Conservation (phyloP, 2,329 filamentous ascomycete genomes). For the Alternaria alternata region DNA sequence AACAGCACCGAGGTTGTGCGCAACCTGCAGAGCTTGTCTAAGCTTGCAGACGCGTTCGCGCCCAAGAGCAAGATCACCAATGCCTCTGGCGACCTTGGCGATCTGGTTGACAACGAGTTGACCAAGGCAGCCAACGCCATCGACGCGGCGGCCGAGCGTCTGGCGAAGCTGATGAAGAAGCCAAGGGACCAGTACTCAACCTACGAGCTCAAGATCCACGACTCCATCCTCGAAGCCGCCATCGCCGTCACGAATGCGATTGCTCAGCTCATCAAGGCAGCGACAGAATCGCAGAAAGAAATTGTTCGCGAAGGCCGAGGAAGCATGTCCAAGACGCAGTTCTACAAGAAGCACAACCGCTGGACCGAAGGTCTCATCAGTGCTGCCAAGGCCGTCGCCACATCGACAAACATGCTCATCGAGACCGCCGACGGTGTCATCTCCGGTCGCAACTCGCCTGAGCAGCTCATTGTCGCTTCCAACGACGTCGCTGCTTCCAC, state of each 20-base stretch:
- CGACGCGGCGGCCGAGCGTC: constrained; percentile 85
- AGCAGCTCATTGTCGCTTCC: constrained; percentile 96
- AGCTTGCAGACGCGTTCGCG: constrained; percentile 89
- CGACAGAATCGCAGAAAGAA: constrained; percentile 90
- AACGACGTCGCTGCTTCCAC: constrained; percentile 97
- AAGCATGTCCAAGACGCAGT: constrained; percentile 85
- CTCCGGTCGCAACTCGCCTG: constrained; percentile 87
- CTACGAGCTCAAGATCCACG: constrained; percentile 95
- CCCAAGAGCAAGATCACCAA: constrained; percentile 85
- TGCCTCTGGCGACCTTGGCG: constrained; percentile 84
- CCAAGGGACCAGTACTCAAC: constrained; percentile 94
- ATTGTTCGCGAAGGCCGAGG: constrained; percentile 94
- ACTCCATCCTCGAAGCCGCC: constrained; percentile 91
- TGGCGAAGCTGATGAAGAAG: constrained; percentile 94
- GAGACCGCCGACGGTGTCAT: constrained; percentile 98
- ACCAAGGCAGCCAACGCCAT: constrained; percentile 95
- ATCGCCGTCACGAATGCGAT: constrained; percentile 94
- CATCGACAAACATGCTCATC: constrained; percentile 93
- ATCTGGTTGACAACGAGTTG: constrained; percentile 90
- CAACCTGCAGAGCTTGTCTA: constrained; percentile 91
- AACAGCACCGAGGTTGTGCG: constrained; percentile 96
- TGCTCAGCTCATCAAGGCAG: constrained; percentile 91
- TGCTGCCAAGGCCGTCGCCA: constrained; percentile 93
- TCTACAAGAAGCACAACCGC: constrained; percentile 99
- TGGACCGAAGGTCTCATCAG: constrained; percentile 99